Conservation (phyloP, 768 basidiomycete species). For the Leccinum ochraceum region DNA sequence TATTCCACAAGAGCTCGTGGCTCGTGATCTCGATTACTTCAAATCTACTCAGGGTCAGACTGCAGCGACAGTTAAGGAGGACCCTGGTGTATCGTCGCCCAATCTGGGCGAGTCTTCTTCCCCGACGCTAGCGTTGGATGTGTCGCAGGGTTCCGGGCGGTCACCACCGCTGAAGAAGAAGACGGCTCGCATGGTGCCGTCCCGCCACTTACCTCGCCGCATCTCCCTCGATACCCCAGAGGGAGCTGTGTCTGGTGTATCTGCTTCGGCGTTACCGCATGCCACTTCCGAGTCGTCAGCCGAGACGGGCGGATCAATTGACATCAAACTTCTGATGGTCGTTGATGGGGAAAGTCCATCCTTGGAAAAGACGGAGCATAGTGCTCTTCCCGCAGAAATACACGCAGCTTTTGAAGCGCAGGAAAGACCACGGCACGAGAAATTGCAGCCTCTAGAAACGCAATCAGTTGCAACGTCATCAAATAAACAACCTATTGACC, state of each 20-base stretch:
- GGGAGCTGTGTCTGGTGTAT: background rate
- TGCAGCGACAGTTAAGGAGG: background rate
- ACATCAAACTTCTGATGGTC: slow-evolving; percentile 3
- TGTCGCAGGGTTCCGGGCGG: background rate
- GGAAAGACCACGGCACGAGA: background rate
- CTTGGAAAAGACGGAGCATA: background rate
- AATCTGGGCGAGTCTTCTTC: background rate
- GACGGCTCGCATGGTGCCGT: slow-evolving; percentile 29
- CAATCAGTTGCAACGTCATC: background rate
- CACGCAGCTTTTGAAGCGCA: background rate
- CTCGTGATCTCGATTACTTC: slow-evolving; percentile 34
- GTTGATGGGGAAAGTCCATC: slow-evolving; percentile 1
- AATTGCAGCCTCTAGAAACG: background rate
- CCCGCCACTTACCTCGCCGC: slow-evolving; percentile 24
- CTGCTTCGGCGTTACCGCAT: background rate
- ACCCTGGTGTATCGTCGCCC: background rate
- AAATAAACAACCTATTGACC: background rate
- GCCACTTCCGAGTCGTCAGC: background rate
- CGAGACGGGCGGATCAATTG: background rate
- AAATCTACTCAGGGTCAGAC: slow-evolving; percentile 17
- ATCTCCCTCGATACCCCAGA: slow-evolving; percentile 4
- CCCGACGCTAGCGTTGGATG: background rate
- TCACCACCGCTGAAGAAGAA: slow-evolving; percentile 18
- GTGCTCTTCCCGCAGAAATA: background rate
- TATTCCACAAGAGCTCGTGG: slow-evolving; percentile 24